Evolutionary conservation across 805 yeast species (phyloP).

Genomic region (Spathaspora sp.): DNA sequence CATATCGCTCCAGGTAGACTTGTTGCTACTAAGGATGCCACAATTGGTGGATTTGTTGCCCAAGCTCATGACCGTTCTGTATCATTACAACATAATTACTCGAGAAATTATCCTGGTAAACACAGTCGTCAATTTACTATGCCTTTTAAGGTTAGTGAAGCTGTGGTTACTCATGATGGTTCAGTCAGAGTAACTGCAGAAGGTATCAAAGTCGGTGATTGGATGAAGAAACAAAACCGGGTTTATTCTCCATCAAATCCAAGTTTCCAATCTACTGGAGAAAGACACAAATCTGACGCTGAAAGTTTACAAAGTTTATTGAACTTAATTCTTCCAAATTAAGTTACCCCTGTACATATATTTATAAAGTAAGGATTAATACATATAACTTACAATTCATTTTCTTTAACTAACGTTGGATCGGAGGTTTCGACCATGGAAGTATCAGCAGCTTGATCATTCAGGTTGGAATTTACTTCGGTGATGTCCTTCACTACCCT

Average conservation of each 20-base stretch:
- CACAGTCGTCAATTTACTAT: constrained; percentile 40
- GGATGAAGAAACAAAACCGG: constrained; percentile 26
- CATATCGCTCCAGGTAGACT: constrained; percentile 68
- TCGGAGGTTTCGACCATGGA: background rate
- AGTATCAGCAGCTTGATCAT: background rate
- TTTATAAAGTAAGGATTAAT: background rate
- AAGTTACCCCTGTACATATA: constrained; percentile 9
- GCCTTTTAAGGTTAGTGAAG: constrained; percentile 40
- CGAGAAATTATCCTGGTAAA: constrained; percentile 37
- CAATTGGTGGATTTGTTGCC: constrained; percentile 46
- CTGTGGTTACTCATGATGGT: constrained; percentile 35
- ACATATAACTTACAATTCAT: background rate
- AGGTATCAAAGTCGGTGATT: constrained; percentile 37
- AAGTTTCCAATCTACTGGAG: constrained; percentile 27
- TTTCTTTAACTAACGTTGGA: background rate
- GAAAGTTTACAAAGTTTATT: constrained; percentile 22
- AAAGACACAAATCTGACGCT: constrained; percentile 30
- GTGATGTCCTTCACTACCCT: background rate
- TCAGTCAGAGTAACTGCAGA: constrained; percentile 35
- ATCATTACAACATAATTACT: constrained; percentile 35
- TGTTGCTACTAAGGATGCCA: constrained; percentile 46
- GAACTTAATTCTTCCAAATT: constrained; percentile 17
- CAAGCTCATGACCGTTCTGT: constrained; percentile 33
- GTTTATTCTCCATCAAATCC: constrained; percentile 27
- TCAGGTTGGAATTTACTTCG: background rate